Conservation (phyloP, 345 rosid species). For the Laguncularia racemosa region DNA sequence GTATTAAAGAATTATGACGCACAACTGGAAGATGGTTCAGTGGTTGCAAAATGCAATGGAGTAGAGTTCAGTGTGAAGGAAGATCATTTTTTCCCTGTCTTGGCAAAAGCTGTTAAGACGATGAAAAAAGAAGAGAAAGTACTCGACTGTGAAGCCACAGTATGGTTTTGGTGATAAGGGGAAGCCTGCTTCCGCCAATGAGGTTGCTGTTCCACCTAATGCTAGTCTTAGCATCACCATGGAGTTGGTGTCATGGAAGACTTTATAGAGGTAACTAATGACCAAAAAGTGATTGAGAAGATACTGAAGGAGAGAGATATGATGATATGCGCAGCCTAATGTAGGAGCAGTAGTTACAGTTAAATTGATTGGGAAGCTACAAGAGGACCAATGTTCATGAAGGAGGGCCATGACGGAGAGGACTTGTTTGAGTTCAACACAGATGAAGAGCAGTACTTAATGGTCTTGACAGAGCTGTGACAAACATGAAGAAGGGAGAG, state of each 20-base stretch:
- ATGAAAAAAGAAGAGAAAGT: slow-evolving; percentile 88
- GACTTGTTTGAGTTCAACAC: slow-evolving; percentile 71
- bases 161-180: slow-evolving; percentile 96
- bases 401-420: slow-evolving; percentile 65
- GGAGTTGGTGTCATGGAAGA: slow-evolving; percentile 83
- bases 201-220: slow-evolving; percentile 75
- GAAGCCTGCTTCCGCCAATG: slow-evolving; percentile 39
- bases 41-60: slow-evolving; percentile 61
- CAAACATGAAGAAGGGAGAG: slow-evolving; percentile 90
- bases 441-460: slow-evolving; percentile 91
- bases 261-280: slow-evolving; percentile 70
- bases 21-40: slow-evolving; percentile 64
- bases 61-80: slow-evolving; percentile 72
- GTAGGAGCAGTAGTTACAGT: slow-evolving; percentile 87
- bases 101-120: slow-evolving; percentile 74
- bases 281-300: slow-evolving; percentile 75
- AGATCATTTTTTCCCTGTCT: slow-evolving; percentile 88
- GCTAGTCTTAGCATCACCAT: slow-evolving; percentile 49
- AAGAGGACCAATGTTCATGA: slow-evolving; percentile 71
- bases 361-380: slow-evolving; percentile 73
- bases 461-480: slow-evolving; percentile 84
- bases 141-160: slow-evolving; percentile 68
- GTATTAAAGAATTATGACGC: slow-evolving; percentile 73
- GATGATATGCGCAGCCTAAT: slow-evolving; percentile 76
- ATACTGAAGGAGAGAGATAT: slow-evolving; percentile 80